Evolutionary conservation across 1,284 basidiomycete genomes (phyloP).

Genomic region (Heterobasidion annosum): DNA sequence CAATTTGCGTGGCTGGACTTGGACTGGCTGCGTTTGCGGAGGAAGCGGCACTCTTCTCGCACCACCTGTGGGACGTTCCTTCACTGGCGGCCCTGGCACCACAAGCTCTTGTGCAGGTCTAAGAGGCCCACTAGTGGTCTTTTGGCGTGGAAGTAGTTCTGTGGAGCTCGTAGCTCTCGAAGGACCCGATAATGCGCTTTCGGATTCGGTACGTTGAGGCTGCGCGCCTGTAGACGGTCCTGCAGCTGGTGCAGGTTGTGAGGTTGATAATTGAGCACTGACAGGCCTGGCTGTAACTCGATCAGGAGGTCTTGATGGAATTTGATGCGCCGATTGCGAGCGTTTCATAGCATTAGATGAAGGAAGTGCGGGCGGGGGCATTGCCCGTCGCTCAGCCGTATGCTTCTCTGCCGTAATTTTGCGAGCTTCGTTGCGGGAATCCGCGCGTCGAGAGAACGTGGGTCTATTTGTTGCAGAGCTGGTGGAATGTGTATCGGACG

Average conservation of each 20-base stretch:
- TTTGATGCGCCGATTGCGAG: not conserved
- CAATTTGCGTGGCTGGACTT: constrained; percentile 4
- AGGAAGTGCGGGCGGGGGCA: not conserved
- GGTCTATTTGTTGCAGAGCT: not conserved
- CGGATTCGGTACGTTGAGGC: not conserved
- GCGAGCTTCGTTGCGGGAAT: not conserved
- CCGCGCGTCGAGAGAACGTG: not conserved
- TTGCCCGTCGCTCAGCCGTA: not conserved
- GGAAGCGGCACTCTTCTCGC: constrained; percentile 26
- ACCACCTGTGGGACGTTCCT: constrained; percentile 14
- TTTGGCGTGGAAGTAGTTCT: not conserved
- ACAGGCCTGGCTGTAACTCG: not conserved
- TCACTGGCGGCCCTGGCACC: constrained; percentile 1
- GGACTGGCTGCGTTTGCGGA: not conserved
- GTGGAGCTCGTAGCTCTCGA: not conserved
- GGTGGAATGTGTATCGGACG: not conserved
- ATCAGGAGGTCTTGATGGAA: not conserved
- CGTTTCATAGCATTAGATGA: not conserved
- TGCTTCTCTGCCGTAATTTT: not conserved
- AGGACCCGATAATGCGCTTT: not conserved
- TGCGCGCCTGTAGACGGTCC: not conserved
- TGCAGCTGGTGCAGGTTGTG: not conserved
- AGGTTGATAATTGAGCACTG: not conserved
- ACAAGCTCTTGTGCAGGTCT: constrained; percentile 1
- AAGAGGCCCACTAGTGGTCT: not conserved